Percentiles rank a stretch among this genome's conserved stretches.
phyloP scores from a whole-genome alignment of 495 filamentous ascomycete genomes.

The Aspergillus diversus region DNA sequence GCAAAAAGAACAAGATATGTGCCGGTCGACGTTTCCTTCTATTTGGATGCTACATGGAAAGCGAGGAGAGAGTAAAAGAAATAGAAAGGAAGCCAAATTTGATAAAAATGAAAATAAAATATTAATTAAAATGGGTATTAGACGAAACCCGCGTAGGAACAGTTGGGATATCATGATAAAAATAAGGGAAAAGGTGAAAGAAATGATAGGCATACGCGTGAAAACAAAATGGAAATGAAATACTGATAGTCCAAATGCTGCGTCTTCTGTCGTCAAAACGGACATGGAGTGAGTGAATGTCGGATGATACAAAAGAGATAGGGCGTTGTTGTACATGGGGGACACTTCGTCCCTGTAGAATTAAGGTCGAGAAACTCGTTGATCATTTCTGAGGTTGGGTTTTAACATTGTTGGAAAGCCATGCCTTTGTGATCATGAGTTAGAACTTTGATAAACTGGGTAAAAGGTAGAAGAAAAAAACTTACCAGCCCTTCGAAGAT shows the following conservation, averaged over 20 bases:
- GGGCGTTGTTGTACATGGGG: slow-evolving; percentile 45
- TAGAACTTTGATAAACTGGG: slow-evolving; percentile 12
- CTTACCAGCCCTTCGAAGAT: slow-evolving; percentile 89
- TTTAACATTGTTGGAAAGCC: slow-evolving; percentile 95
- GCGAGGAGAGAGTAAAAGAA: slow-evolving; percentile 2
- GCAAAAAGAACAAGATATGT: slow-evolving; percentile 12
- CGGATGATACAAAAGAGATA: slow-evolving; percentile 34
- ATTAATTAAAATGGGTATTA: slow-evolving; percentile 41
- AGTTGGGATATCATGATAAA: slow-evolving; percentile 44
- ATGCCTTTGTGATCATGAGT: slow-evolving; percentile 56
- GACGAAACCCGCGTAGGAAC: slow-evolving; percentile 34
- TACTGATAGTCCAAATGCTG: slow-evolving; percentile 43
- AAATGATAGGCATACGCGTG: slow-evolving; percentile 25
- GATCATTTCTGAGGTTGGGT: slow-evolving; percentile 59
- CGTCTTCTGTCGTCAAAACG: slow-evolving; percentile 53
- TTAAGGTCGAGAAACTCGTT: slow-evolving; percentile 11
- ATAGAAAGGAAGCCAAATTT: slow-evolving; percentile 11
- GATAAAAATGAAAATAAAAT: slow-evolving; percentile 23
- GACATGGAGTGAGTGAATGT: slow-evolving; percentile 43
- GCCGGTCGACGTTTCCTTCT: slow-evolving; percentile 25
- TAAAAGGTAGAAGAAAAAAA: slow-evolving; percentile 18
- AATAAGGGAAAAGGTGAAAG: slow-evolving; percentile 20
- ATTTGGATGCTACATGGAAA: slow-evolving; percentile 26
- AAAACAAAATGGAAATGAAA: slow-evolving; percentile 31
- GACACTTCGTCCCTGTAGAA: slow-evolving; percentile 28